Evolutionary conservation across 345 rosid species (phyloP), one percentile per base, ranked within the genome.

Genomic region (Lenwebbia sp.): DNA sequence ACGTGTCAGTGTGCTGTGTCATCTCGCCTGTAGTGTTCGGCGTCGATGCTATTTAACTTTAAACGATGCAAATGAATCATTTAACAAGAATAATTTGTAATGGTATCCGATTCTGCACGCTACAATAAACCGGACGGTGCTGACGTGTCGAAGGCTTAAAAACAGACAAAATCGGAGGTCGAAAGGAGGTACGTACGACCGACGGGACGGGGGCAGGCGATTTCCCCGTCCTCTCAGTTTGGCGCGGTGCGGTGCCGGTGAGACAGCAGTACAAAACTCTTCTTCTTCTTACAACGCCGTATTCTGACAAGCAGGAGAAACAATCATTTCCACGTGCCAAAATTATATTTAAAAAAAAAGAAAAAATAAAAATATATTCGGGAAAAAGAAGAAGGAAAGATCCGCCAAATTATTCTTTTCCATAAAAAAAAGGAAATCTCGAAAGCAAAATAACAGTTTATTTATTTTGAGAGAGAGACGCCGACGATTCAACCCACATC

Each of bases 401-500:
- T 65, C 78, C 78, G 19, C 44, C 44, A 19, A 2, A 65, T 65
- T 65, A 65, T 65, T 65, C 76, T 37, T 33, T 21, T 10, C 44
- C 44, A 33, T 15, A 30, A 17, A 33, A 8, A 8, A 7, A 7
- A 33, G 7, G 0, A 1, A 14, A 9, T 3, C 2, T 26, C 28
- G 47, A 44, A 6, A 44, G 47, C 47, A 44, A 44, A 44, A 44
- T 44, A 44, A 44, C 47, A 44, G n/a, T 58, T 26, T 1, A 60
- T 2, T 13, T n/a, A n/a, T n/a, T n/a, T n/a, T 13, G 4, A 10
- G 22, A 52, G 25, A 37, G 83, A 82, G 90, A 85, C 88, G 91
- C 91, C 92, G 93, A 91, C 93, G 91, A 86, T 82, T 84, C 90
- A 88, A 87, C 90, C 90, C 53, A 40, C 52, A 88, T 56, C 74